Base-by-base conservation (phyloP, 805 yeast genomes). In the Candida oleophila region DNA sequence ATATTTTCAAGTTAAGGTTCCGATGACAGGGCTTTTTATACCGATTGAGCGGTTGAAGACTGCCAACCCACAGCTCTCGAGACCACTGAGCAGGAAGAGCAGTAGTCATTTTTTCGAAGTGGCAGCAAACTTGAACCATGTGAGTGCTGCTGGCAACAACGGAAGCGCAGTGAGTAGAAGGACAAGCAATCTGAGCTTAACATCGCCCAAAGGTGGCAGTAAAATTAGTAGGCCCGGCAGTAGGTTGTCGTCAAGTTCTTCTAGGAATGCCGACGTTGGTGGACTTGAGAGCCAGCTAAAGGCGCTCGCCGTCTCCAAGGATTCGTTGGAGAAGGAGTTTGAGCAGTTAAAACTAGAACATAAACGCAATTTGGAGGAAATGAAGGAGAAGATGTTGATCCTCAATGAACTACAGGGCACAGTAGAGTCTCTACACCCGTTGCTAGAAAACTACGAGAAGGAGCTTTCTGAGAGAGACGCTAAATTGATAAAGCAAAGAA, bases 1-100 rank as follows among this genome's bases (percentile, higher is more conserved):
- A 45, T 90, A 90, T 61, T 91, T 91, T 59, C 69, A 71, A 3
- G 88, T 91, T 0, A 65, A 71, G 4, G 66, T 59, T 32, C 86
- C 90, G 0, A 77, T 77, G 47, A 74, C 89, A 16, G 97, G 97
- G 0, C 64, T 91, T 22, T 91, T 91, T 57, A 73, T 91, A 41
- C 83, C 82, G 1, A 80, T 73, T 58, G 79, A 71, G 42, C 76
- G 76, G 41, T 55, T 72, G 40, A 56, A 58, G 41, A 46, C 57
- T n/a, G 68, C 57, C 21, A 72, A 72, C 51, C 68, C 74, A 3
- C 61, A 59, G 4, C 49, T 70, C 35, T 37, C 45, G 4, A 40
- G 45, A 4, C 45, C 45, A 4, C 18, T 19, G 25, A 42, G 45
- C 19, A n/a, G 45, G 22, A 28, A 32, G 22, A 35, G 45, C 11